Conservation (phyloP, 805 yeast species). For the Candida rishiriensis region DNA sequence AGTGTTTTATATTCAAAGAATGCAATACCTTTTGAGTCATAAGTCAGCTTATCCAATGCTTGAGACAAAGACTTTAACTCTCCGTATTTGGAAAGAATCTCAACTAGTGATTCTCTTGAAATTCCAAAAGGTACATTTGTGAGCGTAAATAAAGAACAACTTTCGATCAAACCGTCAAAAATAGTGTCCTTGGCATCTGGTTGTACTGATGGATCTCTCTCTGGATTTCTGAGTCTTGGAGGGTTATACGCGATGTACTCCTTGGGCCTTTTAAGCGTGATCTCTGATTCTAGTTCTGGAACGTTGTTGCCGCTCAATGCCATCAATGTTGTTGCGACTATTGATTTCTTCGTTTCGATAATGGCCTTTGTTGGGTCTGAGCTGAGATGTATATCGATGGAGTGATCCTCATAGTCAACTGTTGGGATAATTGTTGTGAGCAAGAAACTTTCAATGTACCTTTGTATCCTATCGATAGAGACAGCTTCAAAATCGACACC, state of each 20-base stretch:
- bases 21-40: constrained; percentile 52
- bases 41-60: constrained; percentile 43
- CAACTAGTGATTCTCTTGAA: constrained; percentile 39
- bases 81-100: constrained; percentile 38
- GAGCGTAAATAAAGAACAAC: constrained; percentile 23
- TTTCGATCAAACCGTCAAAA: constrained; percentile 37
- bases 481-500: constrained; percentile 16
- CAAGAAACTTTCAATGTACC: constrained; percentile 42
- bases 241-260: constrained; percentile 32
- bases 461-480: constrained; percentile 34
- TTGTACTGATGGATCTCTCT: constrained; percentile 55
- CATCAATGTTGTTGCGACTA: constrained; percentile 51
- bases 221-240: constrained; percentile 4
- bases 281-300: constrained; percentile 28
- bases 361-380: constrained; percentile 36
- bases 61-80: constrained; percentile 37
- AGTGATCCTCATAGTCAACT: constrained; percentile 26
- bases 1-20: constrained; percentile 42
- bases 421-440: constrained; percentile 40
- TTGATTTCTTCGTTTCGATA: constrained; percentile 46
- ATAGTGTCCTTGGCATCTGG: constrained; percentile 31
- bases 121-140: constrained; percentile 39
- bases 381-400: constrained; percentile 25
- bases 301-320: constrained; percentile 36
- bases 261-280: constrained; percentile 40